Evolutionary conservation across 345 rosid species (phyloP).

Genomic region (Euphorbia peplus): DNA sequence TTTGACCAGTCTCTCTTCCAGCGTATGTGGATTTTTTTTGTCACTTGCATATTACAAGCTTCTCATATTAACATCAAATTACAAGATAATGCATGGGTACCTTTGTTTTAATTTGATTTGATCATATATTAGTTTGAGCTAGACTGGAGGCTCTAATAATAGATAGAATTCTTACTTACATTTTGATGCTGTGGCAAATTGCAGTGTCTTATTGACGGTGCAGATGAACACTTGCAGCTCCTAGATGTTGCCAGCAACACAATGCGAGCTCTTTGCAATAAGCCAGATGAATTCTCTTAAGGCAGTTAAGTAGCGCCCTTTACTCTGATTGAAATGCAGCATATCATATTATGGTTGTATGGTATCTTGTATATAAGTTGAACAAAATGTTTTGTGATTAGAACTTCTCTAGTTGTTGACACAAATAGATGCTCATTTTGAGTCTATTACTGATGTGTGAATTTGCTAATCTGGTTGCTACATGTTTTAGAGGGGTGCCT

Average conservation of each 20-base stretch:
- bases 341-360: neutral
- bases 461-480: neutral
- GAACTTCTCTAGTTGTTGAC: neutral
- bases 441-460: neutral
- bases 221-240: conserved; percentile 94
- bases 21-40: neutral
- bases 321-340: neutral
- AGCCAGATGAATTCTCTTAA: conserved; percentile 67
- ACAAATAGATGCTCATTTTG: neutral
- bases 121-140: neutral
- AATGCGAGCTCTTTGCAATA: conserved; percentile 60
- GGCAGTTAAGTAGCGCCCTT: conserved; percentile 24
- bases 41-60: neutral
- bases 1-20: neutral
- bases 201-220: conserved; percentile 92
- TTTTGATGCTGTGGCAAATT: conserved; percentile 5
- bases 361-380: neutral
- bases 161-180: neutral
- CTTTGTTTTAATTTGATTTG: neutral
- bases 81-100: too few species aligned
- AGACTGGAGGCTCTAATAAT: neutral
- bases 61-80: neutral
- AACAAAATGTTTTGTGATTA: neutral
- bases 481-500: neutral
- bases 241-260: conserved; percentile 71